Conservation (phyloP, 2,329 filamentous ascomycete genomes). For the Penicillium sp. region DNA sequence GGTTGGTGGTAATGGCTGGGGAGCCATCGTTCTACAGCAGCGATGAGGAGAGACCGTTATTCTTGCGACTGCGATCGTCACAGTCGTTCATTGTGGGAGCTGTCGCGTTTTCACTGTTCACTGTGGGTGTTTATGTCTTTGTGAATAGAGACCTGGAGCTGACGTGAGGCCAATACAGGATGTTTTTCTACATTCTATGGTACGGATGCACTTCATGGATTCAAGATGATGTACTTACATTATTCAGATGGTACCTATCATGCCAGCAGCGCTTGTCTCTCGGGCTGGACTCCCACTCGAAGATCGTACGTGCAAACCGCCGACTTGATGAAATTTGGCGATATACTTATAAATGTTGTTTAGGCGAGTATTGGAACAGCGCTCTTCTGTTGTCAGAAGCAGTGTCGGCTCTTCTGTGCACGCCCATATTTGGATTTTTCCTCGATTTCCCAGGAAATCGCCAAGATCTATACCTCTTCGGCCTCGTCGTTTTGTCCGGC, state of each 20-base stretch:
- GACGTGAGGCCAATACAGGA: constrained; percentile 3
- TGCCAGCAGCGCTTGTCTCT: constrained; percentile 15
- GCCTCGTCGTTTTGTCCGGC: constrained; percentile 51
- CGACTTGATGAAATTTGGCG: background rate
- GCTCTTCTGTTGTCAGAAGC: constrained; percentile 19
- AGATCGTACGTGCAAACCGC: constrained; percentile 9
- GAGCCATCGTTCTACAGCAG: background rate
- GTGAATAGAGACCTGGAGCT: background rate
- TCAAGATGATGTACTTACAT: background rate
- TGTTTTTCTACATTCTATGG: constrained; percentile 21
- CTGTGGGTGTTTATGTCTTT: background rate
- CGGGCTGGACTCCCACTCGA: constrained; percentile 14
- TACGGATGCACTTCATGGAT: background rate
- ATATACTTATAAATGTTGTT: background rate
- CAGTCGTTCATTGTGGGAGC: constrained; percentile 59
- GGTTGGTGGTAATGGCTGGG: background rate
- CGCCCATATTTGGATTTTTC: constrained; percentile 19
- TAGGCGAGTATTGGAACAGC: constrained; percentile 23
- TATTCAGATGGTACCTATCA: constrained; percentile 17
- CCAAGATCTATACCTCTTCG: constrained; percentile 58
- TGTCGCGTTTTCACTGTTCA: constrained; percentile 35
- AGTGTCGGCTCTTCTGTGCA: constrained; percentile 12
- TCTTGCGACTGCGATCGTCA: constrained; percentile 55
- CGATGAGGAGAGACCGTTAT: constrained; percentile 11
- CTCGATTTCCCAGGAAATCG: constrained; percentile 36